Conservation (phyloP, 345 rosid species). For the Clarkia xantiana region DNA sequence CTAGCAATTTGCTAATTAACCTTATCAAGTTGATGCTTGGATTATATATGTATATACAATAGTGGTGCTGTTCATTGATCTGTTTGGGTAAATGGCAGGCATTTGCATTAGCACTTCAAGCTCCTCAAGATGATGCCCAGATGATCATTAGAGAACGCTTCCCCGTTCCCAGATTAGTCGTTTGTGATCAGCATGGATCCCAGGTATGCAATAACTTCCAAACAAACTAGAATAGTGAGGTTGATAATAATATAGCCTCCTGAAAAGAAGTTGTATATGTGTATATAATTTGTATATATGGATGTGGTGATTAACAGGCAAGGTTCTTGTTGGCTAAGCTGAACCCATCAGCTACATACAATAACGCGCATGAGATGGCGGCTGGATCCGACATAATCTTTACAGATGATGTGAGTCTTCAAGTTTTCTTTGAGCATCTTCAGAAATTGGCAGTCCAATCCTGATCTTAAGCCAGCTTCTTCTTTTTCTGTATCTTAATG, state of each 20-base stretch:
- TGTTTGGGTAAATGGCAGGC: too few species aligned
- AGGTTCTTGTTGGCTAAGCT: constrained; percentile 90
- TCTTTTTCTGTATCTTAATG: too few species aligned
- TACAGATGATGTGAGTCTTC: constrained; percentile 92
- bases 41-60: too few species aligned
- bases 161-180: constrained; percentile 91
- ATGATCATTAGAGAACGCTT: constrained; percentile 71
- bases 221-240: too few species aligned
- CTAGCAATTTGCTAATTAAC: too few species aligned
- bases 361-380: constrained; percentile 55
- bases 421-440: constrained; percentile 90
- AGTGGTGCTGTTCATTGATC: too few species aligned
- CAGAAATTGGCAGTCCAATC: constrained; percentile 96
- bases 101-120: constrained; percentile 74
- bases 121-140: constrained; percentile 69
- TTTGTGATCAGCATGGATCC: constrained; percentile 98
- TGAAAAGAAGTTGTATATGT: too few species aligned
- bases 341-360: constrained; percentile 94
- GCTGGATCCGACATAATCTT: constrained; percentile 82
- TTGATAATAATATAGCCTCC: too few species aligned
- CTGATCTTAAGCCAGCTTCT: constrained; percentile 19
- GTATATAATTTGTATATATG: too few species aligned
- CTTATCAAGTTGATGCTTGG: too few species aligned
- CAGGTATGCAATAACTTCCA: constrained; percentile 36
- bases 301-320: constrained; percentile 30